Conservation (phyloP, 1,139 yeast species). For the Hansenula anomala region DNA sequence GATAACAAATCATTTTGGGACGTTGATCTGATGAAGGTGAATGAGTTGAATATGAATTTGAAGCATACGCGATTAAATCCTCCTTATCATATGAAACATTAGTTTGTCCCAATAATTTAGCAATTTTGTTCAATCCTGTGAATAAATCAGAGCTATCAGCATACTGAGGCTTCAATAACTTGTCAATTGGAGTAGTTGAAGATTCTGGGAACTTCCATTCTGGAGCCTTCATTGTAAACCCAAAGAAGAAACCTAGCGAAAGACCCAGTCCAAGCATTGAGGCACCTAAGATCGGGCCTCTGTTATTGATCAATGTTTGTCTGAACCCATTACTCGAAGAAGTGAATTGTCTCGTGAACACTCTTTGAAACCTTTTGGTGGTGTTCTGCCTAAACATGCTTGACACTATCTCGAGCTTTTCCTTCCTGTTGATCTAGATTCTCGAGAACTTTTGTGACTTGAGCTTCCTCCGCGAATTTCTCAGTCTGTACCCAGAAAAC, state of each 20-base stretch:
- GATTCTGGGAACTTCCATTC: slow-evolving; percentile 26
- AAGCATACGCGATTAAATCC: slow-evolving; percentile 17
- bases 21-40: slow-evolving; percentile 34
- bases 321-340: too few species aligned
- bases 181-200: slow-evolving; percentile 28
- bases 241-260: slow-evolving; percentile 13
- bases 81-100: slow-evolving; percentile 11
- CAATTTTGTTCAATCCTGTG: slow-evolving; percentile 9
- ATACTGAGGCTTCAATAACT: slow-evolving; percentile 26
- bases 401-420: too few species aligned
- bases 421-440: too few species aligned
- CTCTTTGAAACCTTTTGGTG: too few species aligned
- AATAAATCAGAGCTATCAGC: slow-evolving; percentile 16
- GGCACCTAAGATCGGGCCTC: slow-evolving; percentile 1
- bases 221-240: slow-evolving; percentile 10
- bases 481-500: too few species aligned
- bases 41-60: slow-evolving; percentile 19
- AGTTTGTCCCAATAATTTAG: slow-evolving; percentile 9
- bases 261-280: slow-evolving; percentile 3
- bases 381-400: too few species aligned
- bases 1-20: slow-evolving; percentile 61
- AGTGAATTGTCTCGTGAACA: too few species aligned
- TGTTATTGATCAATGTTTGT: too few species aligned
- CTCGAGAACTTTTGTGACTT: too few species aligned
- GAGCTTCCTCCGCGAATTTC: too few species aligned